Percentiles rank a stretch among this genome's conserved stretches.
phyloP scores from a whole-genome alignment of 257 asterid genomes.

The Marsdenia floribunda region DNA sequence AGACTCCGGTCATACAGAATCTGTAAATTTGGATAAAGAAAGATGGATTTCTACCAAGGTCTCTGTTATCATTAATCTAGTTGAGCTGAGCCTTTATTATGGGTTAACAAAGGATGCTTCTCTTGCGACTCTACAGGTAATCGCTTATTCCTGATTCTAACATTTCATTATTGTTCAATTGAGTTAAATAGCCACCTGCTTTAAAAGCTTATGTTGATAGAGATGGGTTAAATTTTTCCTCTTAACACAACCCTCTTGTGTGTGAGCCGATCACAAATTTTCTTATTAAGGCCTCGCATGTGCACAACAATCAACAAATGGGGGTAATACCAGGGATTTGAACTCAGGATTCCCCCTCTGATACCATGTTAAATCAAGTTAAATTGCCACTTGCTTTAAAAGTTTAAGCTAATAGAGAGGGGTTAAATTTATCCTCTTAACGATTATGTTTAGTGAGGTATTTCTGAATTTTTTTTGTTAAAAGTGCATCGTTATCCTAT shows the following conservation, averaged over 20 bases:
- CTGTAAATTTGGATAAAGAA: slow-evolving; percentile 42
- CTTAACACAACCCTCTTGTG: too few species aligned
- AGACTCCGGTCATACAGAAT: slow-evolving; percentile 37
- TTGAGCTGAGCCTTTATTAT: slow-evolving; percentile 82
- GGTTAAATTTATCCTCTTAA: too few species aligned
- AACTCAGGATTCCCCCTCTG: too few species aligned
- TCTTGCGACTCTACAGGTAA: slow-evolving; percentile 91
- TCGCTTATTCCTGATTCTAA: slow-evolving; percentile 11
- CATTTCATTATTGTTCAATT: neutral
- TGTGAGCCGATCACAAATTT: too few species aligned
- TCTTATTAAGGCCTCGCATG: too few species aligned
- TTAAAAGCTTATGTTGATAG: too few species aligned
- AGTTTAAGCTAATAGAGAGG: too few species aligned
- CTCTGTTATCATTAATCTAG: slow-evolving; percentile 59
- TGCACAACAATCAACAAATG: too few species aligned
- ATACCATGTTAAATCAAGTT: too few species aligned
- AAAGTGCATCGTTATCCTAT: neutral
- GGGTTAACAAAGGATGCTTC: slow-evolving; percentile 80
- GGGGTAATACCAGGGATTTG: too few species aligned
- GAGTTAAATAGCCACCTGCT: neutral
- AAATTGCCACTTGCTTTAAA: too few species aligned
- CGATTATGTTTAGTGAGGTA: neutral
- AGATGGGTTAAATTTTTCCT: too few species aligned
- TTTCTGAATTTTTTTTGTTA: slow-evolving; percentile 1
- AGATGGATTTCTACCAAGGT: slow-evolving; percentile 59